These are phyloP conservation scores for Blastobotrys apis DNA, from an alignment of 1,139 yeast genomes.

Conservation along the genomic window DNA sequence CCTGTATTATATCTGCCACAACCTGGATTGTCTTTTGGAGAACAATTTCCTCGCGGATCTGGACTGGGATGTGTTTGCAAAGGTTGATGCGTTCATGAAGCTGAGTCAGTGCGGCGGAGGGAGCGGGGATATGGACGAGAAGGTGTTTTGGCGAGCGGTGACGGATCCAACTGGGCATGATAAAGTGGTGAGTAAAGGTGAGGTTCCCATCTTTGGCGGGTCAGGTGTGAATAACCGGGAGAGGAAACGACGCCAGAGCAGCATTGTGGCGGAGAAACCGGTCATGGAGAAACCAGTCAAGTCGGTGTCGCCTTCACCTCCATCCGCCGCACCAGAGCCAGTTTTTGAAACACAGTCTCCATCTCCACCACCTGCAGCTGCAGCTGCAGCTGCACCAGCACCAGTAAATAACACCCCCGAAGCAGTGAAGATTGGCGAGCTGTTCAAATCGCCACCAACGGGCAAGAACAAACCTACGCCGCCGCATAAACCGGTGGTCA, in stretches of 20 bases:
- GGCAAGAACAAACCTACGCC: not conserved
- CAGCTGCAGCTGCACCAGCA: not conserved
- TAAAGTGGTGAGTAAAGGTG: not conserved
- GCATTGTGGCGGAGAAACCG: constrained; percentile 1
- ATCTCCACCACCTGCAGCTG: not conserved
- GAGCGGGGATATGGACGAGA: not conserved
- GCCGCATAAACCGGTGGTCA: constrained; percentile 5
- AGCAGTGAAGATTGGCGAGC: constrained; percentile 14
- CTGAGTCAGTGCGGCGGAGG: not conserved
- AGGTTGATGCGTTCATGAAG: constrained; percentile 32
- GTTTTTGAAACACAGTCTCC: not conserved
- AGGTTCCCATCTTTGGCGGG: constrained; percentile 2
- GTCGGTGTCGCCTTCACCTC: not conserved
- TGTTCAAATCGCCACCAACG: constrained; percentile 6
- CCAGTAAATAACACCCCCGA: not conserved
- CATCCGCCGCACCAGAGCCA: not conserved
- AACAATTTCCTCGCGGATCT: constrained; percentile 39
- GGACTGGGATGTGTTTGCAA: constrained; percentile 32
- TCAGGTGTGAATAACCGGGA: not conserved
- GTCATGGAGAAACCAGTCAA: not conserved
- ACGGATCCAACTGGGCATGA: constrained; percentile 3
- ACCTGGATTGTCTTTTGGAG: constrained; percentile 58
- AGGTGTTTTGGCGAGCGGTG: constrained; percentile 5
- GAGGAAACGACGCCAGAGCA: constrained; percentile 6
- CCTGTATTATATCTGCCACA: constrained; percentile 63